These are phyloP conservation scores for Saccharomycopsis crataegensis DNA, from an alignment of 1,139 yeast species.

Conservation along the genomic window DNA sequence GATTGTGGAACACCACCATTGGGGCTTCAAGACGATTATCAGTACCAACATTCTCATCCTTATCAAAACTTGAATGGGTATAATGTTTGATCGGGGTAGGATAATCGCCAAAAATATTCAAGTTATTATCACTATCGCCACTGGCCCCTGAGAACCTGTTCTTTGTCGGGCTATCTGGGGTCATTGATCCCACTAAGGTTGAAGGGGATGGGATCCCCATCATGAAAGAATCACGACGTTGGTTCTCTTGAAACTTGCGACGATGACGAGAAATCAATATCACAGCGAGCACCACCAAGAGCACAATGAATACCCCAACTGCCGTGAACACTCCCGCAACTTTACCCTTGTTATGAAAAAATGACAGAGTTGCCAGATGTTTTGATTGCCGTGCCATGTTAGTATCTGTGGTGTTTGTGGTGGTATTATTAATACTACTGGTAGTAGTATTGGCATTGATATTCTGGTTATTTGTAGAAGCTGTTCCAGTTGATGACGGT, in stretches of 20 bases:
- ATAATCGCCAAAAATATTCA: not conserved
- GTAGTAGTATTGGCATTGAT: no score
- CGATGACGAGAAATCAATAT: conserved; percentile 1
- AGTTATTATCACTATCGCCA: not conserved
- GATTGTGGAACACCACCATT: not conserved
- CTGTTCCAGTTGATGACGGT: no score
- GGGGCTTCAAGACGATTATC: not conserved
- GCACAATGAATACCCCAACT: not conserved
- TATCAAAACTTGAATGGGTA: not conserved
- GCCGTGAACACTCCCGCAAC: conserved; percentile 11
- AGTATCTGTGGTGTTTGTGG: not conserved
- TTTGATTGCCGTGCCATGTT: not conserved
- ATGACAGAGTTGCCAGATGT: not conserved
- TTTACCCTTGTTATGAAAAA: conserved; percentile 1
- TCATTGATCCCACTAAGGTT: no score
- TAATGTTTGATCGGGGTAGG: not conserved
- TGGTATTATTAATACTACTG: not conserved
- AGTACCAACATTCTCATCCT: not conserved
- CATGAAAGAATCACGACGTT: no score
- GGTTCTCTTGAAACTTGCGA: not conserved
- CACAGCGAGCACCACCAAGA: not conserved
- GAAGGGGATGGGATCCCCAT: no score
- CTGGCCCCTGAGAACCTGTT: not conserved
- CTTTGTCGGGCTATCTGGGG: not conserved
- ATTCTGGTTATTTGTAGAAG: no score